Percentiles rank a stretch among this genome's conserved stretches.
These are phyloP conservation scores for Citrullus mucosospermus DNA, from an alignment of 306 rosid genomes.

Conservation along the genomic window DNA sequence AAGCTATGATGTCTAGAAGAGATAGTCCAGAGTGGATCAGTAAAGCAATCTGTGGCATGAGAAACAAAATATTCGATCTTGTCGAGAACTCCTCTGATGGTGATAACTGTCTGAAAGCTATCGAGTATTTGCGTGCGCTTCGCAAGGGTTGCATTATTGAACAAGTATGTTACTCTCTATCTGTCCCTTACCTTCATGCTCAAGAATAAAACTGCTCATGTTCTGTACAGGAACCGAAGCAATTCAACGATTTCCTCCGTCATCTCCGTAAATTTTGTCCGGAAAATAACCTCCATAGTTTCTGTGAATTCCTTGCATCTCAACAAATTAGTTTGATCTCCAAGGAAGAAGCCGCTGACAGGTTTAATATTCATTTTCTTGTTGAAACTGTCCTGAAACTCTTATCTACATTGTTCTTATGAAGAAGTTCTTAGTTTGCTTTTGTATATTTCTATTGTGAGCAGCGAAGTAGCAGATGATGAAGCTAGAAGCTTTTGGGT, in stretches of 20 bases:
- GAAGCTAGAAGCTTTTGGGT: constrained; percentile 60
- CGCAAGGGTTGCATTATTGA: constrained; percentile 79
- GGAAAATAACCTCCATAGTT: constrained; percentile 35
- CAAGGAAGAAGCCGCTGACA: constrained; percentile 70
- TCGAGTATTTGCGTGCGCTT: constrained; percentile 50
- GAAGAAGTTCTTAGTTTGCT: constrained; percentile 2
- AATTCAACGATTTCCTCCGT: constrained; percentile 61
- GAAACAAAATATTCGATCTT: constrained; percentile 43
- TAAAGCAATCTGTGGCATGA: constrained; percentile 62
- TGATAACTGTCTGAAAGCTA: constrained; percentile 49
- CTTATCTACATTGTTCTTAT: neutral
- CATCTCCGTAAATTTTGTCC: constrained; percentile 45
- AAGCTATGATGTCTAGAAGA: constrained; percentile 60
- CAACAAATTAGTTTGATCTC: constrained; percentile 48
- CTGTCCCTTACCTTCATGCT: neutral
- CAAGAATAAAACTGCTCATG: neutral
- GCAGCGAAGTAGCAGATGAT: constrained; percentile 69
- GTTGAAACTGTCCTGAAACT: neutral
- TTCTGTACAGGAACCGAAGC: constrained; percentile 63
- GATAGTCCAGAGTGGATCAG: constrained; percentile 63
- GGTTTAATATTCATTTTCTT: constrained; percentile 26
- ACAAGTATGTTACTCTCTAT: constrained; percentile 40
- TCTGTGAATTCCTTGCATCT: constrained; percentile 54
- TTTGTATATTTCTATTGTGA: constrained; percentile 10
- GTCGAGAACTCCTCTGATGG: constrained; percentile 58